Conservation (phyloP, 129 eudicot genomes). For the Tanacetum coccineum region DNA sequence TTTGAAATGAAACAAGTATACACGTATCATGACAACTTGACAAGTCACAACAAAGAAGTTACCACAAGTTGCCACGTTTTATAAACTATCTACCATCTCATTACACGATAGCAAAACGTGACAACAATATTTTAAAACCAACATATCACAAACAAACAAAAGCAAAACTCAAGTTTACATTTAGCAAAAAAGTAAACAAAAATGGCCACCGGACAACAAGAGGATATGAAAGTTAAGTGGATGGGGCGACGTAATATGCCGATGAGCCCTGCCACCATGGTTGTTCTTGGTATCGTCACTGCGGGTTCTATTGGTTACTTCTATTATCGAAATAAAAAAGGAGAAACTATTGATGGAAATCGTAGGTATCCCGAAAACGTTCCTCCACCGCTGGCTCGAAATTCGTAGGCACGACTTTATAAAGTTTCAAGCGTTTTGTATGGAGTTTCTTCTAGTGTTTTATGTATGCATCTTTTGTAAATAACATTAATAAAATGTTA, state of each 20-base stretch:
- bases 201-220: constrained; percentile 28
- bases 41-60: too few species aligned
- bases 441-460: not conserved
- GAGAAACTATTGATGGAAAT: constrained; percentile 19
- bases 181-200: not conserved
- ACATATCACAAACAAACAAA: too few species aligned
- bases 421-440: not conserved
- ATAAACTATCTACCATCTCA: too few species aligned
- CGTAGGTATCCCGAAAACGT: constrained; percentile 31
- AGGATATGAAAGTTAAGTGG: constrained; percentile 31
- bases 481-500: not conserved
- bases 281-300: constrained; percentile 27
- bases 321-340: constrained; percentile 24
- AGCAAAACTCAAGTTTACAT: too few species aligned
- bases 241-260: constrained; percentile 26
- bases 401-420: constrained; percentile 1
- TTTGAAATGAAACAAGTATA: too few species aligned
- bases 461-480: not conserved
- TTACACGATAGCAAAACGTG: too few species aligned
- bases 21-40: too few species aligned
- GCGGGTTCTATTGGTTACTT: constrained; percentile 26
- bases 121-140: too few species aligned
- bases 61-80: too few species aligned
- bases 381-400: constrained; percentile 31
- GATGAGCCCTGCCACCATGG: constrained; percentile 38